Percentiles rank a stretch among this genome's conserved stretches.
phyloP scores from a whole-genome alignment of 1,139 yeast genomes.

The Petasospora fabianii region DNA sequence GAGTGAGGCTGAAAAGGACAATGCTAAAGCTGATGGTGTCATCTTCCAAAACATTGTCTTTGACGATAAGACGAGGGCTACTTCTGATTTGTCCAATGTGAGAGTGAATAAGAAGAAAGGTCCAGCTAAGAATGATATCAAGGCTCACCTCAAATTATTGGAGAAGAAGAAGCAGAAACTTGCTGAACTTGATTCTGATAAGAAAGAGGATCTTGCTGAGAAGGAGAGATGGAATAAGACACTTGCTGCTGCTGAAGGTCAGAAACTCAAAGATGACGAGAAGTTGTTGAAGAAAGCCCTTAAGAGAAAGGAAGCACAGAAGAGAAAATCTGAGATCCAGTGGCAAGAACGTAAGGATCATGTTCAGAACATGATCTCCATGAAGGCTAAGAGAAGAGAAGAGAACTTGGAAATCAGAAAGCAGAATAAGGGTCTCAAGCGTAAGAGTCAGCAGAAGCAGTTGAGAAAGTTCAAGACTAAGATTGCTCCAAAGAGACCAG shows the following conservation, averaged over 20 bases:
- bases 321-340: conserved; percentile 76
- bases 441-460: conserved; percentile 66
- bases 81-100: conserved; percentile 65
- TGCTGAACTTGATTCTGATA: conserved; percentile 57
- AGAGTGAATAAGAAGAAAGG: conserved; percentile 66
- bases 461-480: conserved; percentile 59
- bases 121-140: conserved; percentile 79
- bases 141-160: conserved; percentile 73
- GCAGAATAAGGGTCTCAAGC: conserved; percentile 72
- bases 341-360: conserved; percentile 84
- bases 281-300: conserved; percentile 79
- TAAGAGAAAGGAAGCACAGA: conserved; percentile 74
- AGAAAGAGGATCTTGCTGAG: conserved; percentile 56
- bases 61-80: conserved; percentile 77
- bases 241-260: conserved; percentile 83
- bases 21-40: conserved; percentile 38
- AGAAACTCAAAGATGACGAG: conserved; percentile 86
- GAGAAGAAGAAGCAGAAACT: conserved; percentile 71
- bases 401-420: conserved; percentile 80
- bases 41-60: conserved; percentile 82
- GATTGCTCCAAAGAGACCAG: conserved; percentile 39
- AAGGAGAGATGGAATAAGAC: conserved; percentile 85
- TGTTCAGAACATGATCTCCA: conserved; percentile 71
- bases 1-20: conserved; percentile 33
- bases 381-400: conserved; percentile 80